Base-by-base conservation (phyloP, 805 yeast genomes). In the Metschnikowia aberdeeniae region DNA sequence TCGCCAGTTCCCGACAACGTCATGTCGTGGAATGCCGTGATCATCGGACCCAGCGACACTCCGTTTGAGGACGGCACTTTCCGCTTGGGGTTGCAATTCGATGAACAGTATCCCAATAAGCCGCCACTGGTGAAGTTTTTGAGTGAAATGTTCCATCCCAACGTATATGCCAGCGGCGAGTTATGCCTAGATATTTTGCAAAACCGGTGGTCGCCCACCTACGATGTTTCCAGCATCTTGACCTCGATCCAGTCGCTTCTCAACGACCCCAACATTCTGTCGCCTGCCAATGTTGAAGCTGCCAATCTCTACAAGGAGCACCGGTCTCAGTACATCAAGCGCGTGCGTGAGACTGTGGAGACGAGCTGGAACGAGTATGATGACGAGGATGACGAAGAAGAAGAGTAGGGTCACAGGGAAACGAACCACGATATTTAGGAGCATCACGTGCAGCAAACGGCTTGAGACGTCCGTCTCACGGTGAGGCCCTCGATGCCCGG, bases 31-130 rank as follows among this genome's bases (percentile, higher is more conserved):
- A 93, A 93, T 65, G 99, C 97, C 0, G 96, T 93, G 47, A 93
- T 93, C 51, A 90, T 93, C 46, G 99, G 99, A 0, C 99, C 99
- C 1, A 83, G 92, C 22, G 97, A 89, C 53, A 93, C 99, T 0
- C 98, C 99, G 3, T 93, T 89, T 62, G 99, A 93, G 64, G 99
- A 93, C 61, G 99, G 99, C 11, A 93, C 98, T 0, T 93, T 93
- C 67, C 77, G 95, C 47, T 73, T 93, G 49, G 76, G 82, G 44
- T 66, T 93, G 55, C 92, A 87, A 57, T 93, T 93, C 62, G 97
- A 89, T 62, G 99, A 93, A 68, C 97, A 89, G 61, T 93, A 93
- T 60, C 99, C 99, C 4, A 90, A 92, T 59, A 93, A 93, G 60
- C 98, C 99, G 19, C 99, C 99, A 2, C 73, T 78, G 46, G 99